These are phyloP conservation scores for Xylariaceae sp. DNA, from an alignment of 2,329 filamentous ascomycete genomes.

Conservation along the genomic window DNA sequence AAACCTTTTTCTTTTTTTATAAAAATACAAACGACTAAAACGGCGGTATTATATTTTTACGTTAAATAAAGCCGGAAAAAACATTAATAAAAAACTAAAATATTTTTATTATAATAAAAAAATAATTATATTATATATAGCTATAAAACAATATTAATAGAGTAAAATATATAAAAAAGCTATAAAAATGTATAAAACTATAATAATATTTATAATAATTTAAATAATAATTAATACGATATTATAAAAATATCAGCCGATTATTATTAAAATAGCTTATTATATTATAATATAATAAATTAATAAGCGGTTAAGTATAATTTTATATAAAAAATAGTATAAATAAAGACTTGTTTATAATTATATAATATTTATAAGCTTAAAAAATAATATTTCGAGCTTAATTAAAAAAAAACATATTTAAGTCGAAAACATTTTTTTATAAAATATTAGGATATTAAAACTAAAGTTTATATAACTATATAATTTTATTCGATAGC, in stretches of 20 bases:
- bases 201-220: not conserved
- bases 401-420: slow-evolving; percentile 1
- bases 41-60: not conserved
- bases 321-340: not conserved
- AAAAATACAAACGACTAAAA: not conserved
- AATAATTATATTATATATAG: not conserved
- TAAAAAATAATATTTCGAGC: not conserved
- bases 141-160: not conserved
- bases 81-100: too few species aligned
- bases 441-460: slow-evolving; percentile 5
- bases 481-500: slow-evolving; percentile 7
- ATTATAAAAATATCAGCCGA: not conserved
- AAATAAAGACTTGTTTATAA: not conserved
- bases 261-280: not conserved
- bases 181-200: not conserved
- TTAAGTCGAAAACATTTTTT: not conserved
- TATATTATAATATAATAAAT: not conserved
- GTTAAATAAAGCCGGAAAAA: too few species aligned
- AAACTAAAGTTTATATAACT: slow-evolving; percentile 7
- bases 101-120: not conserved
- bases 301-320: not conserved
- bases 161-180: not conserved
- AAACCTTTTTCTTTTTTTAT: not conserved
- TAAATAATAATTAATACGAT: not conserved
- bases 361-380: not conserved